Evolutionary conservation across 371 early-diverging fungal species (phyloP).

Genomic region (Saksenaea vasiformis): DNA sequence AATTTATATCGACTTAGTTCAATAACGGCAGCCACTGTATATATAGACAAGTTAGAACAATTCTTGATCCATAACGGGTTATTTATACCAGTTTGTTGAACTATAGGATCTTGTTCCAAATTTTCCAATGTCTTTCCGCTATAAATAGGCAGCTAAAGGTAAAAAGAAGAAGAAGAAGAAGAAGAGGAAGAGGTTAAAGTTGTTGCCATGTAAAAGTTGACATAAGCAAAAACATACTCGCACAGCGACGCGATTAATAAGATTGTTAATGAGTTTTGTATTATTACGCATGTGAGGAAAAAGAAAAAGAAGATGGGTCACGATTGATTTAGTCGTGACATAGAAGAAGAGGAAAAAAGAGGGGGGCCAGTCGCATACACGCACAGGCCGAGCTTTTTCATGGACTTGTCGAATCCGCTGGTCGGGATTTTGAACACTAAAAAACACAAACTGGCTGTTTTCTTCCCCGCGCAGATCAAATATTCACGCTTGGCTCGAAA

Average conservation of each 20-base stretch:
- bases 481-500: too few relatives aligned
- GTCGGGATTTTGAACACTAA: not conserved
- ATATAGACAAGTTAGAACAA: not conserved
- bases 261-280: constrained; percentile 50
- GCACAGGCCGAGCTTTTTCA: constrained; percentile 3
- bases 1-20: constrained; percentile 66
- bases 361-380: not conserved
- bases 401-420: not conserved
- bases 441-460: too few relatives aligned
- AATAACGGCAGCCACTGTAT: constrained; percentile 58
- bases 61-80: not conserved
- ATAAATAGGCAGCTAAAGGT: constrained; percentile 58
- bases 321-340: too few relatives aligned
- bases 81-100: constrained; percentile 59
- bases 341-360: not conserved
- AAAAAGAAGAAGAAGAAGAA: not conserved
- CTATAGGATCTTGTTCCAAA: constrained; percentile 67
- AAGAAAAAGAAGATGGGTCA: not conserved
- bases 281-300: constrained; percentile 35
- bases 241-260: constrained; percentile 54
- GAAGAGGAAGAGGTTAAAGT: too few relatives aligned
- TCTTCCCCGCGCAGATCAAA: too few relatives aligned
- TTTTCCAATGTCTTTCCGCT: constrained; percentile 56
- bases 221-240: constrained; percentile 35
- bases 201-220: not conserved